Percentiles rank a stretch among this genome's conserved stretches.
These are phyloP conservation scores for Arthrobotrys entomopaga DNA, from an alignment of 2,329 filamentous ascomycete species.

Conservation along the genomic window DNA sequence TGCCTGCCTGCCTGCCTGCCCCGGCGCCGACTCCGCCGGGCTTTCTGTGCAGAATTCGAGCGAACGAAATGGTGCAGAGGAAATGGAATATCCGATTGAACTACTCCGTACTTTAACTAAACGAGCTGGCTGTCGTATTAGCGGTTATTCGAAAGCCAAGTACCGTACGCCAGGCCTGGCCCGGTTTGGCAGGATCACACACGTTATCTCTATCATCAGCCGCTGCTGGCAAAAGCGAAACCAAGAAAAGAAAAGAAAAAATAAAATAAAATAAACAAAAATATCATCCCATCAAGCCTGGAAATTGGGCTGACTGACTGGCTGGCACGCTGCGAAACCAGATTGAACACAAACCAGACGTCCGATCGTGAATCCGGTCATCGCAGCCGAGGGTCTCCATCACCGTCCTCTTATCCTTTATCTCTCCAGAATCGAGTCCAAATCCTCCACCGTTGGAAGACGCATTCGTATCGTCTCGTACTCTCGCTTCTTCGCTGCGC, in stretches of 20 bases:
- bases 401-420: slow-evolving; percentile 21
- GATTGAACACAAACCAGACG: slow-evolving; percentile 3
- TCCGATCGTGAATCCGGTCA: slow-evolving; percentile 15
- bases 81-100: slow-evolving; percentile 5
- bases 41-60: slow-evolving; percentile 6
- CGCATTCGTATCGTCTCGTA: slow-evolving; percentile 12
- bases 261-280: slow-evolving; percentile 2
- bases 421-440: slow-evolving; percentile 8
- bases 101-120: slow-evolving; percentile 6
- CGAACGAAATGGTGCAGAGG: slow-evolving; percentile 8
- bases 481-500: slow-evolving; percentile 24
- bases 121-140: slow-evolving; percentile 1
- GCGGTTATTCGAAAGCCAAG: too few relatives aligned
- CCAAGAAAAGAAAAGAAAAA: not conserved
- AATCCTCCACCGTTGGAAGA: not conserved
- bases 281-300: slow-evolving; percentile 22
- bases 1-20: not conserved
- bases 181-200: slow-evolving; percentile 12
- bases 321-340: slow-evolving; percentile 7
- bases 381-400: slow-evolving; percentile 17
- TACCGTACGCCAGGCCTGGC: too few relatives aligned
- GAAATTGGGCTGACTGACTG: slow-evolving; percentile 32
- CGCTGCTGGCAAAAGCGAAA: not conserved
- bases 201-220: not conserved
- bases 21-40: slow-evolving; percentile 1